Percentiles rank a stretch among this genome's conserved stretches.
These are phyloP conservation scores for Phaeoacremonium minimum DNA, from an alignment of 2,329 filamentous ascomycete genomes.

Conservation along the genomic window DNA sequence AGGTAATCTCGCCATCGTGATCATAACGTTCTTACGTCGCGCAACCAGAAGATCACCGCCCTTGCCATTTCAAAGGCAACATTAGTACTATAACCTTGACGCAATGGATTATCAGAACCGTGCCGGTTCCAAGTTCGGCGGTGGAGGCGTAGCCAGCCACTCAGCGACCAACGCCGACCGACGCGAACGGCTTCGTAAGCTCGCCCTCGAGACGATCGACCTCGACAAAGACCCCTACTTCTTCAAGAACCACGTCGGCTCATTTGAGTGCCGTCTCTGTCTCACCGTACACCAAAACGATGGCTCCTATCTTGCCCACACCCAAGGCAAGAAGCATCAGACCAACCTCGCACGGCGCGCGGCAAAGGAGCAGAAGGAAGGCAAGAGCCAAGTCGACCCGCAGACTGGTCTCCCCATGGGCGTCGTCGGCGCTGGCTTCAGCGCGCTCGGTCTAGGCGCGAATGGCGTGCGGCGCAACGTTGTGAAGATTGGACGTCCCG, in stretches of 20 bases:
- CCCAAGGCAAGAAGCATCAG: constrained; percentile 97
- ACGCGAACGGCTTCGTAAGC: constrained; percentile 93
- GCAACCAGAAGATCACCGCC: no score
- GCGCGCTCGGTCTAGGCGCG: constrained; percentile 46
- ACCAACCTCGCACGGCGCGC: constrained; percentile 94
- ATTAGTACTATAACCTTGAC: neutral
- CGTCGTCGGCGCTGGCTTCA: constrained; percentile 67
- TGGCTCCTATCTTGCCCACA: constrained; percentile 97
- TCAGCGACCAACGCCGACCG: constrained; percentile 95
- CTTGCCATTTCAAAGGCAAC: no score
- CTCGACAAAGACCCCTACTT: constrained; percentile 99
- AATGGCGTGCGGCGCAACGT: constrained; percentile 69
- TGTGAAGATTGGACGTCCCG: constrained; percentile 92
- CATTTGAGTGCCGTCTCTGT: constrained; percentile 95
- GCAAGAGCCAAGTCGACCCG: constrained; percentile 65
- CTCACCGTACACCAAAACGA: constrained; percentile 98
- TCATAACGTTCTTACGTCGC: no score
- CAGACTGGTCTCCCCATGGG: constrained; percentile 69
- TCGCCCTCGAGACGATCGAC: constrained; percentile 97
- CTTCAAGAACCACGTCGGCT: constrained; percentile 99
- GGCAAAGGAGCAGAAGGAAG: constrained; percentile 91
- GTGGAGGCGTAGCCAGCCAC: constrained; percentile 90
- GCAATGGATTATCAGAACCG: constrained; percentile 79
- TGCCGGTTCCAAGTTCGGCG: constrained; percentile 95
- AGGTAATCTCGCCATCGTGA: no score